These are phyloP conservation scores for Zymoseptoria brevis DNA, from an alignment of 2,329 filamentous ascomycete species.

Conservation along the genomic window DNA sequence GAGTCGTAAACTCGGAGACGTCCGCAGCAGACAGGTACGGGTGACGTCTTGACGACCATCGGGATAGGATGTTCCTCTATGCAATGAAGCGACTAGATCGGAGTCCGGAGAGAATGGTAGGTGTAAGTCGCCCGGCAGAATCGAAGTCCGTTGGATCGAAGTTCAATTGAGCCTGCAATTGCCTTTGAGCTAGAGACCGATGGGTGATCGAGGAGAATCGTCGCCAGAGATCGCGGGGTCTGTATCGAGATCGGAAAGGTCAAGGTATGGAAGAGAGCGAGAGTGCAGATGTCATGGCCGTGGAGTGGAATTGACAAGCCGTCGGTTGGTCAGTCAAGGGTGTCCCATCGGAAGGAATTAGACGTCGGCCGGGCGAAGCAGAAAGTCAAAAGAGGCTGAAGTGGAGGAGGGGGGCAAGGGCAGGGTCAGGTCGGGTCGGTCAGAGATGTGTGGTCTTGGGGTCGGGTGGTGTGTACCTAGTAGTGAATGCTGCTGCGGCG, in stretches of 20 bases:
- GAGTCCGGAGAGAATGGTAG: not conserved
- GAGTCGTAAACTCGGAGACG: not conserved
- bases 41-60: not conserved
- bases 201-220: not conserved
- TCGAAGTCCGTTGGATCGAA: not conserved
- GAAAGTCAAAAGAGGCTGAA: not conserved
- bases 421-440: not conserved
- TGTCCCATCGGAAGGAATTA: not conserved
- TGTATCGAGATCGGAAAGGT: not conserved
- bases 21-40: not conserved
- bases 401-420: not conserved
- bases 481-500: not conserved
- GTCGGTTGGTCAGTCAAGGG: no score
- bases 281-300: not conserved
- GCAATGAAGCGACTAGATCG: not conserved
- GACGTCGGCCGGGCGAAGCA: not conserved
- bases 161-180: not conserved
- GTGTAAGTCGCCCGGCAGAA: not conserved
- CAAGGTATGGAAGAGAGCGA: not conserved
- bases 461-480: no score
- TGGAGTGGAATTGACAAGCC: no score
- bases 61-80: not conserved
- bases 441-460: no score
- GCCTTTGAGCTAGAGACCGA: not conserved
- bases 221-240: not conserved